Evolutionary conservation across 225 moss, liverwort and hornwort genomes (phyloP).

Genomic region (Lunularia cruciata): DNA sequence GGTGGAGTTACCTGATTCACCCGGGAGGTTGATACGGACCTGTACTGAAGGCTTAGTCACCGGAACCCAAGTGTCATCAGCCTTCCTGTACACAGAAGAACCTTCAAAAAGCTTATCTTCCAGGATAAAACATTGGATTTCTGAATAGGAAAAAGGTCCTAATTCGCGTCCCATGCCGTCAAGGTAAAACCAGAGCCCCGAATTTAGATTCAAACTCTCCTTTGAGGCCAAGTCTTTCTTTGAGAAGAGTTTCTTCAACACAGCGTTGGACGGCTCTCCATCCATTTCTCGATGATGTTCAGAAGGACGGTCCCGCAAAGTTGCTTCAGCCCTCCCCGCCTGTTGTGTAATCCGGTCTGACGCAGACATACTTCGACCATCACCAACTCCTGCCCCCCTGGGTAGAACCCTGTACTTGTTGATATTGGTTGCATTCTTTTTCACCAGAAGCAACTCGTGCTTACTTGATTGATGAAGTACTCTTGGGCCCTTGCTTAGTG

Average conservation of each 20-base stretch:
- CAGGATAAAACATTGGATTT: conserved; percentile 42
- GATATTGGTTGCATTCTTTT: conserved; percentile 3
- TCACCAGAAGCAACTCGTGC: conserved; percentile 9
- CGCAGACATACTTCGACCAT: conserved; percentile 13
- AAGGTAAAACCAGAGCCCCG: conserved; percentile 67
- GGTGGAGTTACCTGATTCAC: background rate
- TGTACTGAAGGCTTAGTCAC: conserved; percentile 18
- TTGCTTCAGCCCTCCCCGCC: conserved; percentile 18
- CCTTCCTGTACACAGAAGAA: conserved; percentile 68
- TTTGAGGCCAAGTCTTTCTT: conserved; percentile 40
- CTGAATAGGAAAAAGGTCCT: conserved; percentile 60
- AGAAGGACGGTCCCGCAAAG: conserved; percentile 23
- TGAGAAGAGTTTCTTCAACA: conserved; percentile 29
- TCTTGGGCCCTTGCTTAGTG: conserved; percentile 10
- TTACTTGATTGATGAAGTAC: conserved; percentile 7
- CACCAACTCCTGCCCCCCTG: conserved; percentile 8
- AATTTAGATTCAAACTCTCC: conserved; percentile 60
- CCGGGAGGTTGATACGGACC: background rate
- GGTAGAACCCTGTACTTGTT: conserved; percentile 26
- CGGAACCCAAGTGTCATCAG: conserved; percentile 70
- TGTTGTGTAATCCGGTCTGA: conserved; percentile 10
- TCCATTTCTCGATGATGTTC: conserved; percentile 2
- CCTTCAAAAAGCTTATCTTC: conserved; percentile 53
- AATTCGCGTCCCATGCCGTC: conserved; percentile 71
- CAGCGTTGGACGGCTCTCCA: conserved; percentile 18